Evolutionary conservation across 495 filamentous ascomycete species (phyloP), one percentile per base, ranked within the genome.

Genomic region (Penicillium turbatum): DNA sequence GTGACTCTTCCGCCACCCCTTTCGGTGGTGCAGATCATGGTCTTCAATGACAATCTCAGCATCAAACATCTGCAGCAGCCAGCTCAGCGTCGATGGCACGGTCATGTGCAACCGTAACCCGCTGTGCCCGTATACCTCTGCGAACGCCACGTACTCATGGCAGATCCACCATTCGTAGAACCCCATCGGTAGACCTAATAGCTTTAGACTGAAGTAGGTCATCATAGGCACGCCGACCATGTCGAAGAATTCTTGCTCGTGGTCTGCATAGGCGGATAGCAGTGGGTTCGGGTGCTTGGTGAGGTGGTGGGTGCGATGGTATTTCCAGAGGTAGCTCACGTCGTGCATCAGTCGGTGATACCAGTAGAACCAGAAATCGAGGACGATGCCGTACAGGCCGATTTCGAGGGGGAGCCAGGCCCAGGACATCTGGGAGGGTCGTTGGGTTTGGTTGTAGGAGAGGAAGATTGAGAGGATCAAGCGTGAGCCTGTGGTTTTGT

Each of bases 81-180:
- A 75, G 15, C 59, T 65, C 55, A 72, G 13, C 11, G 72, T 71
- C 4, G 66, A 66, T 9, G 66, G 63, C 11, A 64, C 69, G 2
- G 66, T 70, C n/a, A 63, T 26, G 43, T 73, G 69, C 24, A 75
- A 43, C 9, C 72, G 57, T 27, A 75, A 45, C 1, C 72, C 72
- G 41, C 66, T 70, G 29, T 75, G 72, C 0, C 72, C 72, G 19
- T 72, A 62, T 0, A 75, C 69, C 52, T 75, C 72, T 0, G 70
- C 65, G 42, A 73, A 73, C 0, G 66, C 70, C 19, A 75, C 62
- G 19, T 75, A 75, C 47, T 68, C 49, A 19, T 75, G 72, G 36
- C 72, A 75, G 15, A 75, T 53, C 70, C 70, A 75, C 72, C 72
- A 75, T 40, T 75, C 72, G 41, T 75, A 75, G 49, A 73, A 75